These are phyloP conservation scores for Pelagomonas calceolata DNA, from an alignment of 108 stramenopile species.

Conservation along the genomic window DNA sequence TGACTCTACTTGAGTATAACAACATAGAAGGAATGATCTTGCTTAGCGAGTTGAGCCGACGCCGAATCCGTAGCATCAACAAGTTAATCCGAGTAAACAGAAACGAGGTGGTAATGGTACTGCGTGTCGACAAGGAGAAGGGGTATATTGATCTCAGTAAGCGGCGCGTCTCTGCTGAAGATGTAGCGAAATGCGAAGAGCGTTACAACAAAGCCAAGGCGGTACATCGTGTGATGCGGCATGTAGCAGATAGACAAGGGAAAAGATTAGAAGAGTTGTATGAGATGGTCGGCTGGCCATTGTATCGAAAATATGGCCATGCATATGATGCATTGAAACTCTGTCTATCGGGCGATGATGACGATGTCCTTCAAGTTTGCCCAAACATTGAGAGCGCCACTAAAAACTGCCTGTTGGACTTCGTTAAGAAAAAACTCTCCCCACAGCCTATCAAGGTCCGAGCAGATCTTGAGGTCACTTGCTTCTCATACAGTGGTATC, in stretches of 20 bases:
- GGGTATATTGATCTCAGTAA: constrained; percentile 99
- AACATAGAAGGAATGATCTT: constrained; percentile 98
- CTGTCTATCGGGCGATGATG: constrained; percentile 63
- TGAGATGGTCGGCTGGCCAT: constrained; percentile 90
- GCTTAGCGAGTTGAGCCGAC: constrained; percentile 81
- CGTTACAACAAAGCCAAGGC: constrained; percentile 87
- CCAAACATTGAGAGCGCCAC: constrained; percentile 11
- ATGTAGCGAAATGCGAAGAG: constrained; percentile 92
- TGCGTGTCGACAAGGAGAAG: constrained; percentile 97
- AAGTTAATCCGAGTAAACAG: constrained; percentile 95
- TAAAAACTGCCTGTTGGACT: constrained; percentile 35
- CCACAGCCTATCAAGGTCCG: constrained; percentile 98
- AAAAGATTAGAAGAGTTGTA: constrained; percentile 80
- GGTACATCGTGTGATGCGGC: constrained; percentile 87
- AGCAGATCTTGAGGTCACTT: constrained; percentile 93
- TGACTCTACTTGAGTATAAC: constrained; percentile 94
- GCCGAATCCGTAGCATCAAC: constrained; percentile 97
- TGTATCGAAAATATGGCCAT: constrained; percentile 91
- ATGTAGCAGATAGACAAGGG: constrained; percentile 83
- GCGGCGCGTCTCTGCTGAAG: constrained; percentile 91
- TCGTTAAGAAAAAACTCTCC: constrained; percentile 67
- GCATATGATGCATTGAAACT: constrained; percentile 97
- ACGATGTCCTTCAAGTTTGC: constrained; percentile 8
- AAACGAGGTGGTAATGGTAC: constrained; percentile 98
- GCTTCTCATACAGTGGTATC: constrained; percentile 96